Evolutionary conservation across 306 rosid genomes (phyloP).

Genomic region (barrel medic (Medicago truncatula)): DNA sequence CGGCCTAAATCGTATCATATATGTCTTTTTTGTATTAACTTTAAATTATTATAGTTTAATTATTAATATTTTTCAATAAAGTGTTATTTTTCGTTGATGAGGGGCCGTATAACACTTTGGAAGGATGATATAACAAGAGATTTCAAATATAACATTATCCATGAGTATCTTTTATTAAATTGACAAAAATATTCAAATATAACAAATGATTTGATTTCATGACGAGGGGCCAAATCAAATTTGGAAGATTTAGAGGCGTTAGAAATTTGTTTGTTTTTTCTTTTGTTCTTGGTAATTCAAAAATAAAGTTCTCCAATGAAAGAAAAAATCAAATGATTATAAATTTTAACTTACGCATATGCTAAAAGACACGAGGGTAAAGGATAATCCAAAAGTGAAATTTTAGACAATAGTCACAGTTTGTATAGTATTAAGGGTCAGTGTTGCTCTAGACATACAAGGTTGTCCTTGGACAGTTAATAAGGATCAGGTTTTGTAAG

Average conservation of each 20-base stretch:
- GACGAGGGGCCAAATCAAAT: constrained; percentile 39
- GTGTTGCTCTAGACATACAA: constrained; percentile 26
- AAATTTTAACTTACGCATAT: constrained; percentile 9
- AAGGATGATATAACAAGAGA: constrained; percentile 9
- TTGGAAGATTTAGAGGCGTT: constrained; percentile 33
- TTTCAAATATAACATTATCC: constrained; percentile 17
- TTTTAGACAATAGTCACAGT: constrained; percentile 11
- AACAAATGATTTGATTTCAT: constrained; percentile 25
- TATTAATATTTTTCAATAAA: not conserved
- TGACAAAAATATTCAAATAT: not conserved
- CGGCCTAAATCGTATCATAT: constrained; percentile 36
- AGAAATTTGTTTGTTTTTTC: not conserved
- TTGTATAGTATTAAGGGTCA: constrained; percentile 29
- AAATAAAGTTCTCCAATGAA: constrained; percentile 24
- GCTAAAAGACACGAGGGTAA: constrained; percentile 21
- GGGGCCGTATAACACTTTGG: constrained; percentile 23
- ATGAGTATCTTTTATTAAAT: constrained; percentile 7
- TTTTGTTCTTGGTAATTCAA: constrained; percentile 6
- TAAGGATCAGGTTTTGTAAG: constrained; percentile 38
- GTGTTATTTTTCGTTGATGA: constrained; percentile 19
- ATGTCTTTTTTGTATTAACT: constrained; percentile 3
- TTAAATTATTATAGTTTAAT: constrained; percentile 1
- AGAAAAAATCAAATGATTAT: constrained; percentile 12
- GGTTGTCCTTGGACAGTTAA: constrained; percentile 44
- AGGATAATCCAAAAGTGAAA: constrained; percentile 30